Base-by-base conservation (phyloP, 2,329 filamentous ascomycete genomes). In the Taxawa tesnikishii region DNA sequence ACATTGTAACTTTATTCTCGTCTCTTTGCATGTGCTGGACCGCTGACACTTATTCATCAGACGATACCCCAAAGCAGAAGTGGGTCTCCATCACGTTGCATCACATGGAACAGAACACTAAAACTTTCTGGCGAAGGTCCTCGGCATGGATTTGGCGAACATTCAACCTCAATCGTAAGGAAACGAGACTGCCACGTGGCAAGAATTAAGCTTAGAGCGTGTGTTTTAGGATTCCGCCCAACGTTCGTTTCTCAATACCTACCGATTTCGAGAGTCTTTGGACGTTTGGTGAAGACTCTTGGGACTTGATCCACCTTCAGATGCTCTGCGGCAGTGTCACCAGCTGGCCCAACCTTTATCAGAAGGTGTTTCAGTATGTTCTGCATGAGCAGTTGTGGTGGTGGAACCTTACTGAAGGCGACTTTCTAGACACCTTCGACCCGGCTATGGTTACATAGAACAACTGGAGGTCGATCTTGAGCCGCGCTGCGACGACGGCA, bases 391-490 rank as follows among this genome's bases (percentile, higher is more conserved):
- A 23, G n/a, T 23, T 8, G 8, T 17, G 9, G n/a, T 15, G 7
- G 4, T 7, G 15, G 14, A 34, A 8, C 17, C 16, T 29, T 24
- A 32, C 34, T 40, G 7, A 38, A 17, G 23, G 8, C n/a, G 19
- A 17, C 15, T 3, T 14, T 10, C 11, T 41, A 84, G 79, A 32
- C 82, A 92, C 49, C 66, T 94, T 15, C 75, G 75, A 44, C 83
- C 84, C 2, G 77, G 78, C 2, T 68, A 63, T 25, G 88, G 87
- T 33, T 71, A 68, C 50, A 68, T 94, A 34, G 87, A 96, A 56
- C 84, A 93, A 44, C 73, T 93, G 29, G 88, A 96, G 53, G 79
- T 96, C 33, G 84, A 96, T 55, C 82, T 82, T 55, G 64, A 70
- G 29, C 83, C 84, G 12, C 73, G 73, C 31, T 80, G 75, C 48